phyloP scores from a whole-genome alignment of 768 basidiomycete genomes.

The Naganishia randhawae region DNA sequence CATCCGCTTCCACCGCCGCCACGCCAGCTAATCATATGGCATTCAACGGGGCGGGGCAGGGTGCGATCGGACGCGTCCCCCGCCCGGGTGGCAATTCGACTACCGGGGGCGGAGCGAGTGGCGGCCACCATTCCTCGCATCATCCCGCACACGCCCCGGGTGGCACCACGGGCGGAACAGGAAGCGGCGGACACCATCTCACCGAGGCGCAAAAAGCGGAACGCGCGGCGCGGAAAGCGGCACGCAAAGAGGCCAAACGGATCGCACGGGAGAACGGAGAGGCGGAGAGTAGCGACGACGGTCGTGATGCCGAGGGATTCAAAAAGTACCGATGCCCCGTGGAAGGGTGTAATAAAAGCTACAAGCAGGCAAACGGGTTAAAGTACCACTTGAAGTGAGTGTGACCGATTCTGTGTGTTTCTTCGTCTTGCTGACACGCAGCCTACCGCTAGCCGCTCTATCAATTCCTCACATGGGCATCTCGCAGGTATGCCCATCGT shows the following conservation, averaged over 20 bases:
- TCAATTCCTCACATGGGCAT: conserved; percentile 47
- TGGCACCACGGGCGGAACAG: conserved; percentile 27
- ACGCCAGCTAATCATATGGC: conserved; percentile 20
- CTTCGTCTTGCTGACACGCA: background rate
- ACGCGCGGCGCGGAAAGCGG: conserved; percentile 39
- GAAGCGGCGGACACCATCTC: conserved; percentile 33
- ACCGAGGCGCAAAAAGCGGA: conserved; percentile 41
- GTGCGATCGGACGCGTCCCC: conserved; percentile 20
- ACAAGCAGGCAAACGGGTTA: conserved; percentile 50
- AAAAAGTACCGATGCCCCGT: conserved; percentile 48
- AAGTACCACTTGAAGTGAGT: conserved; percentile 46
- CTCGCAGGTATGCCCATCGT: conserved; percentile 22
- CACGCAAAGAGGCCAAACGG: conserved; percentile 35
- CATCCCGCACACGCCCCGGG: conserved; percentile 30
- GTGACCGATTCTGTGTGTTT: background rate
- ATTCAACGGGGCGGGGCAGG: conserved; percentile 25
- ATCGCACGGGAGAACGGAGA: conserved; percentile 36
- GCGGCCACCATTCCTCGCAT: background rate
- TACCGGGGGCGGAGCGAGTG: background rate
- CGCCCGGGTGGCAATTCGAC: conserved; percentile 9
- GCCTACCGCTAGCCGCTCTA: conserved; percentile 37
- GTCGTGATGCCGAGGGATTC: conserved; percentile 36
- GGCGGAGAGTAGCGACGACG: conserved; percentile 29
- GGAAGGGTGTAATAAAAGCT: conserved; percentile 49
- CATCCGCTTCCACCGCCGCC: conserved; percentile 5